These are phyloP conservation scores for apple (Malus domestica) DNA, from an alignment of 306 rosid species.

Conservation along the genomic window DNA sequence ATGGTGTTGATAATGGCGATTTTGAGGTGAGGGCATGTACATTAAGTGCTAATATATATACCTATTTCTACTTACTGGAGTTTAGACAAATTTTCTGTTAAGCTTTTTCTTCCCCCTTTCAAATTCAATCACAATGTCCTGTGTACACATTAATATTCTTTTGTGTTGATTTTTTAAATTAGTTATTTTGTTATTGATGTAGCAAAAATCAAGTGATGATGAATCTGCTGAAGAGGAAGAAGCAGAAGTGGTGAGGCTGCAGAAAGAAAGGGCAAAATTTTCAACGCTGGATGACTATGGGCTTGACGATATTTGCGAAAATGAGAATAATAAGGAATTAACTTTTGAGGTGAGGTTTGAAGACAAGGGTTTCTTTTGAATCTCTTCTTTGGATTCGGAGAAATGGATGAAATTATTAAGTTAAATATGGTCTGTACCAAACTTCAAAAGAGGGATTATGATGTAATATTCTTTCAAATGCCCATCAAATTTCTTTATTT, in stretches of 20 bases:
- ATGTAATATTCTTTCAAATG: constrained; percentile 10
- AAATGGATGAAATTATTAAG: background rate
- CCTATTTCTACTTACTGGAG: background rate
- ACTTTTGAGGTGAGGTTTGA: constrained; percentile 46
- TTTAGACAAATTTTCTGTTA: background rate
- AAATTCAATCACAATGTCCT: background rate
- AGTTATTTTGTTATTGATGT: constrained; percentile 16
- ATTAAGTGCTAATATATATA: background rate
- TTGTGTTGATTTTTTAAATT: background rate
- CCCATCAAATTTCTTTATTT: background rate
- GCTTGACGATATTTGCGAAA: constrained; percentile 35
- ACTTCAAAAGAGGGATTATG: background rate
- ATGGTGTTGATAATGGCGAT: constrained; percentile 74
- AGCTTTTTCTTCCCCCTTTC: background rate
- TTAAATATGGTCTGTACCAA: background rate
- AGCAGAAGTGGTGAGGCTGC: constrained; percentile 46
- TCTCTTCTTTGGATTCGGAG: background rate
- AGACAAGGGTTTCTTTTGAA: background rate
- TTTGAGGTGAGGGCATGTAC: constrained; percentile 49
- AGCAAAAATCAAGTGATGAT: constrained; percentile 71
- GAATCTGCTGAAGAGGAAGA: constrained; percentile 75
- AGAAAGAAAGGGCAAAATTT: constrained; percentile 46
- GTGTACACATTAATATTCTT: background rate
- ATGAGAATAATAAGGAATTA: constrained; percentile 35
- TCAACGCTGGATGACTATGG: constrained; percentile 63